phyloP scores from a whole-genome alignment of 75 land plant genomes.

The Pinus tabuliformis region DNA sequence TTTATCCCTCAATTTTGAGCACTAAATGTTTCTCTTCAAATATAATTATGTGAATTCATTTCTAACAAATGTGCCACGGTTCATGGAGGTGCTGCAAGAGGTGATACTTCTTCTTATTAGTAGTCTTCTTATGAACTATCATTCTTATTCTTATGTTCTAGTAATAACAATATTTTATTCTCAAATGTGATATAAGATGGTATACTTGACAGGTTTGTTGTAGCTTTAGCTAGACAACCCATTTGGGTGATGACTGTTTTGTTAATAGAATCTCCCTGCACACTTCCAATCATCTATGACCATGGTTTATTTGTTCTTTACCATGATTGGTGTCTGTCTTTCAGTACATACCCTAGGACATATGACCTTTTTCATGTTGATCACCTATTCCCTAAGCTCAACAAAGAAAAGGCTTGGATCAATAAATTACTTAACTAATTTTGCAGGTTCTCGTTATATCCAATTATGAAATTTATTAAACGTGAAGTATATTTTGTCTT shows the following conservation, averaged over 20 bases:
- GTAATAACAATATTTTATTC: background rate
- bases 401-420: slow-evolving; percentile 43
- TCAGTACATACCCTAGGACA: slow-evolving; percentile 80
- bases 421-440: background rate
- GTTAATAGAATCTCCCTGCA: slow-evolving; percentile 77
- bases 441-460: background rate
- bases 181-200: slow-evolving; percentile 1
- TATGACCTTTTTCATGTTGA: slow-evolving; percentile 89
- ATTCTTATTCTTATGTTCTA: background rate
- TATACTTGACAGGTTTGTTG: slow-evolving; percentile 69
- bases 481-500: too few relatives aligned
- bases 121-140: background rate
- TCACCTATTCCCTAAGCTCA: slow-evolving; percentile 69
- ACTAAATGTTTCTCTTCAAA: too few relatives aligned
- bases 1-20: too few relatives aligned
- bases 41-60: too few relatives aligned
- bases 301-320: slow-evolving; percentile 77
- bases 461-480: background rate
- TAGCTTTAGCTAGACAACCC: slow-evolving; percentile 50
- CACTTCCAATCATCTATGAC: slow-evolving; percentile 74
- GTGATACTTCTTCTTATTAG: background rate
- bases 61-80: too few relatives aligned
- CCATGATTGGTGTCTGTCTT: slow-evolving; percentile 92
- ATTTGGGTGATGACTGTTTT: slow-evolving; percentile 92
- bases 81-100: too few relatives aligned